A percentile compares a stretch with the other conserved stretches of the same genome.
These are phyloP conservation scores for Aspergillaceae sp. DNA, from an alignment of 2,329 filamentous ascomycete species.

Conservation along the genomic window DNA sequence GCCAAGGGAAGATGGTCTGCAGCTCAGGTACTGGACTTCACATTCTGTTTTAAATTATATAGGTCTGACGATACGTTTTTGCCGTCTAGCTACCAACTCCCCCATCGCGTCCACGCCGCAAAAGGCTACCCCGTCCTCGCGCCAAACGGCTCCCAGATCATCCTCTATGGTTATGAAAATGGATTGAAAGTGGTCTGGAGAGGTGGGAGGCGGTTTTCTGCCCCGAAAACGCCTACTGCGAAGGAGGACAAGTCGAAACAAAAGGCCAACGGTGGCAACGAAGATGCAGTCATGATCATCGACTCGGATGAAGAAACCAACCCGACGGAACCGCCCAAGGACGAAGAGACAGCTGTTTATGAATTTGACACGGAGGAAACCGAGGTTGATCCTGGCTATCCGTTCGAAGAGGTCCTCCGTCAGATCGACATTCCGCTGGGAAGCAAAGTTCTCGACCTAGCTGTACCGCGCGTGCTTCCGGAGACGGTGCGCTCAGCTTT, in stretches of 20 bases:
- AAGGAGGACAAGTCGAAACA: conserved; percentile 17
- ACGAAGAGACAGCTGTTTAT: conserved; percentile 13
- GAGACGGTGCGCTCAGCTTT: conserved; percentile 30
- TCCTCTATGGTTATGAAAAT: conserved; percentile 51
- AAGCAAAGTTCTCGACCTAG: conserved; percentile 45
- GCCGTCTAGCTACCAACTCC: conserved; percentile 48
- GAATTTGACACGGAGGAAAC: conserved; percentile 47
- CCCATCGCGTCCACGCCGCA: conserved; percentile 49
- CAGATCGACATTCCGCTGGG: conserved; percentile 48
- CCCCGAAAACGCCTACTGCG: conserved; percentile 15
- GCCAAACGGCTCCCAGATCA: conserved; percentile 54
- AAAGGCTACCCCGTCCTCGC: conserved; percentile 50
- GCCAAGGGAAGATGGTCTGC: conserved; percentile 31
- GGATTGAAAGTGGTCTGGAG: conserved; percentile 54
- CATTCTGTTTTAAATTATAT: neutral
- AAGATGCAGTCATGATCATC: conserved; percentile 46
- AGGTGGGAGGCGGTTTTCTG: conserved; percentile 45
- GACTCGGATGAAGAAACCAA: conserved; percentile 46
- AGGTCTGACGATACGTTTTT: too few relatives aligned
- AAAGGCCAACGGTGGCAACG: conserved; percentile 14
- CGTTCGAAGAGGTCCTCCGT: conserved; percentile 47
- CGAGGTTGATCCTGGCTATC: conserved; percentile 49
- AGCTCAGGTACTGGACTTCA: conserved; percentile 30
- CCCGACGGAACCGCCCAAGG: conserved; percentile 16
- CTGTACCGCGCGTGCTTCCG: conserved; percentile 40